phyloP scores from a whole-genome alignment of 2,329 filamentous ascomycete species.

The Clarireedia paspali region DNA sequence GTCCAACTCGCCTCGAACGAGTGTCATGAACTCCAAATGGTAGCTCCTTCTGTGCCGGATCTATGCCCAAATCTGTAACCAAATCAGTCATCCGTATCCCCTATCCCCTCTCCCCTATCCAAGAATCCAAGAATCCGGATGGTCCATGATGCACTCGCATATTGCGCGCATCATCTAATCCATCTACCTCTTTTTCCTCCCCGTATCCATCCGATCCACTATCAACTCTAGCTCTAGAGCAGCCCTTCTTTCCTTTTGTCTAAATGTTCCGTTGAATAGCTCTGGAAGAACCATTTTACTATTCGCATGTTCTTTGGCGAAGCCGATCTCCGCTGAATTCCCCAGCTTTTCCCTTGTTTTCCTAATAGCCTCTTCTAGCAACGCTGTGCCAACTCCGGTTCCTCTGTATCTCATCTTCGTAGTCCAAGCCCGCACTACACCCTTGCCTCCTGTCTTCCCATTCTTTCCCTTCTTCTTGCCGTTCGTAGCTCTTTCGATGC shows the following conservation, averaged over 20 bases:
- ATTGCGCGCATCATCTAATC: neutral
- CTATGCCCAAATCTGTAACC: too few relatives aligned
- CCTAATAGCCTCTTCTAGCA: conserved; percentile 68
- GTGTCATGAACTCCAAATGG: neutral
- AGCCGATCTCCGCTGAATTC: conserved; percentile 58
- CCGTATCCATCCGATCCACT: conserved; percentile 33
- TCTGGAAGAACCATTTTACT: conserved; percentile 53
- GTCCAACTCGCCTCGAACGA: neutral
- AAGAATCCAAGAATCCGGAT: neutral
- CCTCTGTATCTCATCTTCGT: conserved; percentile 61
- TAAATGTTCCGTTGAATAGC: conserved; percentile 54
- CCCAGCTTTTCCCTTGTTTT: conserved; percentile 62
- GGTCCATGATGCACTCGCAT: too few relatives aligned
- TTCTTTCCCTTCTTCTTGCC: conserved; percentile 20
- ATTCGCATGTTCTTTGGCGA: conserved; percentile 74
- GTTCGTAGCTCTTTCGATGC: conserved; percentile 42
- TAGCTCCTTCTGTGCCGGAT: neutral
- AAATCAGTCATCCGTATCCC: too few relatives aligned
- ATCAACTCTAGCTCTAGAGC: conserved; percentile 44
- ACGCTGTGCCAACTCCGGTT: conserved; percentile 61
- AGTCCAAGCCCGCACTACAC: conserved; percentile 76
- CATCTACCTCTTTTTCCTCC: conserved; percentile 21
- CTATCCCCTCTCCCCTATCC: neutral
- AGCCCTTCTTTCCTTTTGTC: conserved; percentile 50
- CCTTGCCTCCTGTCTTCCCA: conserved; percentile 49